These are phyloP conservation scores for Trichocladium uniseriatum DNA, from an alignment of 495 filamentous ascomycete species.

Conservation along the genomic window DNA sequence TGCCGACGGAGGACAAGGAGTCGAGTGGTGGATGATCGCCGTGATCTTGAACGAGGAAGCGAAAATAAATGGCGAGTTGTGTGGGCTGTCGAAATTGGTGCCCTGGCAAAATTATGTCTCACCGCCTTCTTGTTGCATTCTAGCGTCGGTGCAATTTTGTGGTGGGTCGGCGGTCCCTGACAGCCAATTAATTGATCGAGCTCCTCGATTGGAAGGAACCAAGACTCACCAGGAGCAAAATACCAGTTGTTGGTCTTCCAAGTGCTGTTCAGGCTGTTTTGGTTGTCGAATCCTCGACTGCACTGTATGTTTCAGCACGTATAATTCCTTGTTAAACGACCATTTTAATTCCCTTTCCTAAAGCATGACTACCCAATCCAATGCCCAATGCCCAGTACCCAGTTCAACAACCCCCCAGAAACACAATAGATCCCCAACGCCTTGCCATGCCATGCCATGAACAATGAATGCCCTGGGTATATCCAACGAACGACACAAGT, in stretches of 20 bases:
- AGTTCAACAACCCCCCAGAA: background rate
- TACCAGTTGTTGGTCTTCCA: no score
- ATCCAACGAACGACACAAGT: constrained; percentile 6
- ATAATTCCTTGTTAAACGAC: background rate
- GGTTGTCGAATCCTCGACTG: no score
- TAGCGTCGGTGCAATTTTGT: background rate
- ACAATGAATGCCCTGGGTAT: constrained; percentile 6
- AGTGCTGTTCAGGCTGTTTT: no score
- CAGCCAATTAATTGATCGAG: no score
- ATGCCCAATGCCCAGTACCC: background rate
- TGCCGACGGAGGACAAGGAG: constrained; percentile 24
- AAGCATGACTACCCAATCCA: background rate
- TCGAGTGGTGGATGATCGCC: constrained; percentile 24
- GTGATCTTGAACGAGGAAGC: constrained; percentile 23
- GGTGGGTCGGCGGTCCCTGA: background rate
- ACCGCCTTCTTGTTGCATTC: constrained; percentile 16
- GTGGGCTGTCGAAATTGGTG: constrained; percentile 19
- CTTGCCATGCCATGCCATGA: constrained; percentile 5
- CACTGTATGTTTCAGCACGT: no score
- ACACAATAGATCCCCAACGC: background rate
- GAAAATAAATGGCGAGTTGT: constrained; percentile 7
- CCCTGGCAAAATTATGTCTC: constrained; percentile 7
- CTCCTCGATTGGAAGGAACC: no score
- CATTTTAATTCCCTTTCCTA: background rate
- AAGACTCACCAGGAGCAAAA: no score